Base-by-base conservation (phyloP, 345 rosid species). In the Bruguiera parviflora region DNA sequence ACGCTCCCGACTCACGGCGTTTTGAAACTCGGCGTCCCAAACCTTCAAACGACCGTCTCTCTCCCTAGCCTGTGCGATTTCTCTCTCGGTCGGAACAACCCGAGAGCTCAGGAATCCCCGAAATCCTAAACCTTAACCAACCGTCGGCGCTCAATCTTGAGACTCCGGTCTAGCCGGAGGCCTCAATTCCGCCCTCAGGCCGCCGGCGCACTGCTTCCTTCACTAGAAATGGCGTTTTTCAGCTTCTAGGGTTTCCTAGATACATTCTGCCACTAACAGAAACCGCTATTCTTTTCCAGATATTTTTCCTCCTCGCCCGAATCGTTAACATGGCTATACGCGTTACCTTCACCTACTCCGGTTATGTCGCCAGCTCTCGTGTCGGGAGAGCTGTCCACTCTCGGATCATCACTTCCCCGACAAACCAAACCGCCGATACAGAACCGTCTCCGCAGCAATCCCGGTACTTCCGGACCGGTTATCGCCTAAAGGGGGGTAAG, bases 251-350 rank as follows among this genome's bases (percentile, higher is more conserved):
- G 28, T 75, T 69, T 35, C 78, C 59, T 33, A 52, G 52, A 43
- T 65, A 65, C 35, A 76, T 53, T 55, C 61, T 76, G 29, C 63
- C 21, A 20, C 51, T 68, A 18, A 10, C 47, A 25, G 51, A 21
- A 53, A 49, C 21, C 37, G 56, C 51, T 67, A 67, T 73, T 62
- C 16, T 56, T 27, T 62, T 21, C 67, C 72, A 15, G 9, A 81
- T 74, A 82, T 78, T 33, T 66, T 2, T 83, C 69, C 28, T 70
- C 63, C 71, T 89, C 13, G 33, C 87, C 73, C 63, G 70, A 71
- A 11, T 80, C 60, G 68, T 69, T 24, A 55, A 3, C 20, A 92
- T 92, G 98, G 96, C 98, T 72, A 73, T 92, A 46, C 87, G 93
- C 25, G 90, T 82, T 37, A 87, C 93, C 68, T 32, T 89, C 74